phyloP scores from a whole-genome alignment of 805 yeast species.

The Saccharomycopsis babjevae region DNA sequence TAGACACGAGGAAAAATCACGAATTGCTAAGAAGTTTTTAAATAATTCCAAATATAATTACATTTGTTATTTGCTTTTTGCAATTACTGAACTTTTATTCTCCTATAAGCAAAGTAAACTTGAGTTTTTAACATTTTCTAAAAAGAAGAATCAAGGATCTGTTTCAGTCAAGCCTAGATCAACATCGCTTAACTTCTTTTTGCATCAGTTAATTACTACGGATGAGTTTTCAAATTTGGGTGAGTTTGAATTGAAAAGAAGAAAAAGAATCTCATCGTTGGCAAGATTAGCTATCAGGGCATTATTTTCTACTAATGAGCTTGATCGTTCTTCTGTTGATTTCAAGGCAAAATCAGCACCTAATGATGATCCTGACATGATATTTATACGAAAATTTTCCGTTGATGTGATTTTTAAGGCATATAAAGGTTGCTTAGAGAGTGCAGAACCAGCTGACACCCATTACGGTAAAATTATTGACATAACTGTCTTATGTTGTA shows the following conservation, averaged over 20 bases:
- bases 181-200: slow-evolving; percentile 64
- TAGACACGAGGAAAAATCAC: slow-evolving; percentile 22
- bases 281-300: slow-evolving; percentile 54
- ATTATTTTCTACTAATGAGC: slow-evolving; percentile 50
- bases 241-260: slow-evolving; percentile 37
- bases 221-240: slow-evolving; percentile 30
- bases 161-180: slow-evolving; percentile 56
- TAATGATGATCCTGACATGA: slow-evolving; percentile 56
- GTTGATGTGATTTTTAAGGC: slow-evolving; percentile 58
- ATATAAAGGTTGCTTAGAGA: slow-evolving; percentile 39
- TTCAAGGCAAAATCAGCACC: slow-evolving; percentile 20
- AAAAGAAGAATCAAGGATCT: slow-evolving; percentile 30
- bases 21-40: slow-evolving; percentile 26
- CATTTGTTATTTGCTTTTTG: slow-evolving; percentile 56
- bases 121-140: slow-evolving; percentile 71
- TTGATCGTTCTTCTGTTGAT: slow-evolving; percentile 26
- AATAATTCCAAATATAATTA: slow-evolving; percentile 53
- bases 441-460: slow-evolving; percentile 29
- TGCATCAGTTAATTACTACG: slow-evolving; percentile 63
- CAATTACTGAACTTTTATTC: slow-evolving; percentile 58
- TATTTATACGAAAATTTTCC: slow-evolving; percentile 62
- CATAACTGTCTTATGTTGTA: slow-evolving; percentile 36
- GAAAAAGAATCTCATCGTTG: slow-evolving; percentile 46
- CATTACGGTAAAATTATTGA: slow-evolving; percentile 48
- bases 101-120: slow-evolving; percentile 76